A percentile compares a stretch with the other conserved stretches of the same genome.
phyloP scores from a whole-genome alignment of 2,329 filamentous ascomycete genomes.

The Fragosphaeria purpurea region DNA sequence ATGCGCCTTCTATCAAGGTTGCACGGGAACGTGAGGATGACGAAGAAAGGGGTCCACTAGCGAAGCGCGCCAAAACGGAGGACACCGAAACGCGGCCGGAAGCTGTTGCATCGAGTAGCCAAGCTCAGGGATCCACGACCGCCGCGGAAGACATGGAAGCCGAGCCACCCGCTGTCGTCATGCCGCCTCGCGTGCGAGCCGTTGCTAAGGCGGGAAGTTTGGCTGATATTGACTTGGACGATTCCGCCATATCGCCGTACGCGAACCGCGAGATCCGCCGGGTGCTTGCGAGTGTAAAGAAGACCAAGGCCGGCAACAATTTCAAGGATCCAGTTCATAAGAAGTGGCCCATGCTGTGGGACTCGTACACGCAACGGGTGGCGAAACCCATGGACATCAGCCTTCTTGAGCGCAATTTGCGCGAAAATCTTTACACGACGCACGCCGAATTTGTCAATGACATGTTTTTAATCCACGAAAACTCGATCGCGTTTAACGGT shows the following conservation, averaged over 20 bases:
- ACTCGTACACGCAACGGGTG: conserved; percentile 59
- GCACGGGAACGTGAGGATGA: conserved; percentile 74
- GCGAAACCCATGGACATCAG: conserved; percentile 74
- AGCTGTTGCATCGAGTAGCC: conserved; percentile 10
- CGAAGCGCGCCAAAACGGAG: conserved; percentile 70
- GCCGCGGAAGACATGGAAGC: conserved; percentile 15
- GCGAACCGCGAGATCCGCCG: conserved; percentile 55
- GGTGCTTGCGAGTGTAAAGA: conserved; percentile 66
- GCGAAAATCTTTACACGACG: conserved; percentile 55
- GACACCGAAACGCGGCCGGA: conserved; percentile 10
- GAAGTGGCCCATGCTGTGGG: conserved; percentile 65
- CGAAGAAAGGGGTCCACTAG: conserved; percentile 50
- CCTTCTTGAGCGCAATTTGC: conserved; percentile 72
- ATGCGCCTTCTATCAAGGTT: conserved; percentile 46
- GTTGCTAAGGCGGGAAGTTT: conserved; percentile 28
- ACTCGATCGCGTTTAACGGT: conserved; percentile 77
- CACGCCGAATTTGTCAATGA: conserved; percentile 67
- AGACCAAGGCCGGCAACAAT: conserved; percentile 67
- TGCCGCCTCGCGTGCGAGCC: conserved; percentile 17
- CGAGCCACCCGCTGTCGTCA: conserved; percentile 14
- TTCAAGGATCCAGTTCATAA: conserved; percentile 72
- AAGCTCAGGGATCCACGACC: background rate
- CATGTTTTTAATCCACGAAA: conserved; percentile 67
- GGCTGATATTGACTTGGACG: conserved; percentile 32
- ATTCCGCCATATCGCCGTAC: conserved; percentile 43